Percentiles rank a stretch among this genome's conserved stretches.
Evolutionary conservation across 306 rosid genomes (phyloP).

Genomic region (Styphnolobium japonicum): DNA sequence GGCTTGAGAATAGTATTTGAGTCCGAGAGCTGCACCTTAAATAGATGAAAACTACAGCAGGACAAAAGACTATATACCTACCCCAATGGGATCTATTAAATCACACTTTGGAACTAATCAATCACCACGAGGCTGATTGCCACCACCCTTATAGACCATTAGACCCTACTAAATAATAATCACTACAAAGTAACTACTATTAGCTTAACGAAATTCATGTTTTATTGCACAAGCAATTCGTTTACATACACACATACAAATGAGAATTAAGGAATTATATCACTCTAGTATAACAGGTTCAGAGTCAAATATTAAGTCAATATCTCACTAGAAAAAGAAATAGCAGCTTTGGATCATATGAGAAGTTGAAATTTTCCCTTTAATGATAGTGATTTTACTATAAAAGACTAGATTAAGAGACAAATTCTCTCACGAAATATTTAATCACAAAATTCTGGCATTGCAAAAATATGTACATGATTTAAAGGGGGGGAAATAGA

Average conservation of each 20-base stretch:
- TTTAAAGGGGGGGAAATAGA: not conserved
- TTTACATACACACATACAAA: not conserved
- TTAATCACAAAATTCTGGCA: slow-evolving; percentile 11
- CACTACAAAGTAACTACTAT: not conserved
- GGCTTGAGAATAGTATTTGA: no score
- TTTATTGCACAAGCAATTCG: not conserved
- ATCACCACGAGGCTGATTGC: no score
- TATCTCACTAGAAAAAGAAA: not conserved
- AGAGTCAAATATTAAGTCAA: not conserved
- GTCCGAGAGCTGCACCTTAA: not conserved
- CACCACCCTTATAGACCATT: no score
- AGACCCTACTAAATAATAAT: no score
- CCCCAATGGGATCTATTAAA: not conserved
- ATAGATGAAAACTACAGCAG: not conserved
- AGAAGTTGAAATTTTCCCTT: not conserved
- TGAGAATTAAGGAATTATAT: not conserved
- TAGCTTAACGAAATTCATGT: not conserved
- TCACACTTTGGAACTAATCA: not conserved
- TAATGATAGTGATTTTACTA: not conserved
- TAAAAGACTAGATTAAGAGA: not conserved
- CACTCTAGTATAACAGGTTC: not conserved
- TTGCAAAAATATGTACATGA: slow-evolving; percentile 4
- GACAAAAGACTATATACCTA: not conserved
- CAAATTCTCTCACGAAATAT: not conserved
- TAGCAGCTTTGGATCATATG: not conserved